Evolutionary conservation across 1,139 yeast genomes (phyloP).

Genomic region (Hanseniaspora sp.): DNA sequence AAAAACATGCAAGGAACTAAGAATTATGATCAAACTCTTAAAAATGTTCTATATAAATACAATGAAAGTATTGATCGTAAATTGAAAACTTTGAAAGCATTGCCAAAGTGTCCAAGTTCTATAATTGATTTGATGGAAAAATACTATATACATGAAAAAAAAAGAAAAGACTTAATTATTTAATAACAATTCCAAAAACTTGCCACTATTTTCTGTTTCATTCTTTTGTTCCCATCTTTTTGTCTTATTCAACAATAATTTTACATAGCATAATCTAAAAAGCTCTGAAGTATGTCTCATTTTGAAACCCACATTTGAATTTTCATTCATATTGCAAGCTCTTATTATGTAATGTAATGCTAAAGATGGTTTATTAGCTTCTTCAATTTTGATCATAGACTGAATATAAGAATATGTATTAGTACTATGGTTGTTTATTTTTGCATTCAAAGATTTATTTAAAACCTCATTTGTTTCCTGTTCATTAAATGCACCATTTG

Average conservation of each 20-base stretch:
- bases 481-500: neutral
- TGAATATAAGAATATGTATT: conserved; percentile 1
- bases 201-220: neutral
- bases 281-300: conserved; percentile 1
- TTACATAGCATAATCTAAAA: neutral
- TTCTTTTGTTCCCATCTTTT: neutral
- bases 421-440: neutral
- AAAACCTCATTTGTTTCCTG: neutral
- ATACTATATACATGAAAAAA: neutral
- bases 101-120: neutral
- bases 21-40: neutral
- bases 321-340: neutral
- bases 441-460: neutral
- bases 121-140: neutral
- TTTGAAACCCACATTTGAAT: neutral
- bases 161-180: neutral
- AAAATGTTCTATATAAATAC: neutral
- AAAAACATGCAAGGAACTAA: neutral
- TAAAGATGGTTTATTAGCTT: neutral
- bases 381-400: neutral
- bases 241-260: neutral
- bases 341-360: neutral
- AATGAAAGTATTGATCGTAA: neutral
- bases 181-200: neutral
- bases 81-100: neutral